Evolutionary conservation across 768 basidiomycete species (phyloP).

Genomic region (Boletus eberwhitei): DNA sequence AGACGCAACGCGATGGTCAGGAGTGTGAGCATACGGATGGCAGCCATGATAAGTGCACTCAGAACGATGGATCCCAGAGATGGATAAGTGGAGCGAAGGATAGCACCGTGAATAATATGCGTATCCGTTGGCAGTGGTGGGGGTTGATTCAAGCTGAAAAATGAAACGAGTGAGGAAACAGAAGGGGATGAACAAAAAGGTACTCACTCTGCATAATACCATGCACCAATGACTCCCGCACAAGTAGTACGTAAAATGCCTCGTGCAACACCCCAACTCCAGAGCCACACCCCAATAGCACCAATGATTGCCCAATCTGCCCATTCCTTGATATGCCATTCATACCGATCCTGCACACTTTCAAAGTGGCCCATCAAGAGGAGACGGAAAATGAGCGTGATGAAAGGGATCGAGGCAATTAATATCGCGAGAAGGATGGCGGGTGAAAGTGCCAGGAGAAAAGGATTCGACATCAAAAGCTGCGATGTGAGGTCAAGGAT

Average conservation of each 20-base stretch:
- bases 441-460: constrained; percentile 73
- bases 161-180: constrained; percentile 3
- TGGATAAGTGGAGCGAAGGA: constrained; percentile 75
- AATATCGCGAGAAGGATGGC: constrained; percentile 64
- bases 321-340: constrained; percentile 58
- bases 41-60: constrained; percentile 72
- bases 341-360: constrained; percentile 41
- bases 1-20: constrained; percentile 49
- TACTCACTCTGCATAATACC: constrained; percentile 77
- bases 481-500: constrained; percentile 59
- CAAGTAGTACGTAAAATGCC: constrained; percentile 74
- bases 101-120: constrained; percentile 71
- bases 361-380: constrained; percentile 64
- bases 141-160: constrained; percentile 25
- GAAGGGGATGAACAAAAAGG: background rate
- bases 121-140: constrained; percentile 52
- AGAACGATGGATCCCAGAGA: constrained; percentile 79
- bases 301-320: constrained; percentile 72
- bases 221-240: constrained; percentile 83
- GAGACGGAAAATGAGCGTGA: constrained; percentile 74
- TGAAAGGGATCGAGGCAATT: constrained; percentile 71
- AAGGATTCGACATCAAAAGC: constrained; percentile 68
- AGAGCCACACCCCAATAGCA: constrained; percentile 56
- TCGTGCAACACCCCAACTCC: constrained; percentile 76
- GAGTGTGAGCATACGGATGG: constrained; percentile 57